phyloP scores from a whole-genome alignment of 371 early-diverging fungal species.

The Batrachochytrium dendrobatidis region DNA sequence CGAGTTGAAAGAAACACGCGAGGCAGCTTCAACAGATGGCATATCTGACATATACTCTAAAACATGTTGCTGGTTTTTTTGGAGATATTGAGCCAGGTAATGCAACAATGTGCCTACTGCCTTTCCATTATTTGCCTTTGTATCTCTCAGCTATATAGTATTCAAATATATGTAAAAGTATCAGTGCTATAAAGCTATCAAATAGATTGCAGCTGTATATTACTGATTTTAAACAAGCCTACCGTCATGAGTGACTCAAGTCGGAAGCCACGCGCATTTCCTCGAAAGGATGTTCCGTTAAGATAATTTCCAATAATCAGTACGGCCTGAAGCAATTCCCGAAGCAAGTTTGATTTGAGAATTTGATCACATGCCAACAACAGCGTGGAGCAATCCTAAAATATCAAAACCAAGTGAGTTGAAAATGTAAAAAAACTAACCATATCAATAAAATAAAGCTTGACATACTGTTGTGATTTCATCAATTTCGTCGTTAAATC shows the following conservation, averaged over 20 bases:
- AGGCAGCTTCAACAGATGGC: constrained; percentile 59
- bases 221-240: too few species aligned
- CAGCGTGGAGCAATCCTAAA: constrained; percentile 44
- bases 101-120: constrained; percentile 65
- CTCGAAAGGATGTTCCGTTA: constrained; percentile 70
- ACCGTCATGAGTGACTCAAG: constrained; percentile 63
- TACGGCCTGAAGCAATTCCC: constrained; percentile 56
- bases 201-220: too few species aligned
- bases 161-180: background rate
- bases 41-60: constrained; percentile 60
- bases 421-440: too few species aligned
- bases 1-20: constrained; percentile 13
- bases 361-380: constrained; percentile 40
- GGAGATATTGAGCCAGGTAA: constrained; percentile 59
- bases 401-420: background rate
- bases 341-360: constrained; percentile 38
- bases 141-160: constrained; percentile 43
- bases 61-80: constrained; percentile 48
- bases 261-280: constrained; percentile 73
- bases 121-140: constrained; percentile 45
- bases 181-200: background rate
- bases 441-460: too few species aligned
- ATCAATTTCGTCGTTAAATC: constrained; percentile 61
- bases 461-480: constrained; percentile 39
- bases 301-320: constrained; percentile 75